Percentiles rank a stretch among this genome's conserved stretches.
These are phyloP conservation scores for Pythium diclinum DNA, from an alignment of 352 stramenopile genomes.

Conservation along the genomic window DNA sequence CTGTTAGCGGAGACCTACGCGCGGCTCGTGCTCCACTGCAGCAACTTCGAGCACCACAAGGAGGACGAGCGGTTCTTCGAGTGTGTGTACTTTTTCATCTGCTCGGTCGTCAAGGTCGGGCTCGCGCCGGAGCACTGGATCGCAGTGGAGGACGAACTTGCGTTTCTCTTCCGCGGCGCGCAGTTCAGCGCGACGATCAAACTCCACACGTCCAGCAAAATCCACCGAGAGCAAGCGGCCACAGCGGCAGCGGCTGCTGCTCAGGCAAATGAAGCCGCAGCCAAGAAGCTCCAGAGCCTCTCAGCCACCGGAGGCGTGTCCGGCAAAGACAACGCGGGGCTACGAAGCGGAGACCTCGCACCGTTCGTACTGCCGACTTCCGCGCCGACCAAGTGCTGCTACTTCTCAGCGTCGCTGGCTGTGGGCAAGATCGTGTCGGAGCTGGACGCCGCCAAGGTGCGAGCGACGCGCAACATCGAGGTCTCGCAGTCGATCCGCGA, in stretches of 20 bases:
- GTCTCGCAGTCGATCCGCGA: slow-evolving; percentile 67
- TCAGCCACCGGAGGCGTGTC: slow-evolving; percentile 15
- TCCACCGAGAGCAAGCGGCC: slow-evolving; percentile 11
- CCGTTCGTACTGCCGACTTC: slow-evolving; percentile 48
- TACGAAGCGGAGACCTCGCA: slow-evolving; percentile 18
- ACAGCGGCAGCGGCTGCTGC: background rate
- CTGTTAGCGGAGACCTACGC: slow-evolving; percentile 57
- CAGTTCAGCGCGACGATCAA: slow-evolving; percentile 70
- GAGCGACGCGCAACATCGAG: slow-evolving; percentile 57
- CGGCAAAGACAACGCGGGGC: slow-evolving; percentile 4
- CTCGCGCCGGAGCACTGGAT: slow-evolving; percentile 52
- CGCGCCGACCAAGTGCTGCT: slow-evolving; percentile 35
- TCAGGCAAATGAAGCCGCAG: slow-evolving; percentile 2
- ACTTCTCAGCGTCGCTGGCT: slow-evolving; percentile 60
- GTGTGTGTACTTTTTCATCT: slow-evolving; percentile 78
- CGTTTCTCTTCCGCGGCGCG: slow-evolving; percentile 69
- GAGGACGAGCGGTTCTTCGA: slow-evolving; percentile 83
- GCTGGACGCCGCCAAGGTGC: slow-evolving; percentile 58
- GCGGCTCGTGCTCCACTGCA: slow-evolving; percentile 73
- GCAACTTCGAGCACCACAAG: slow-evolving; percentile 82
- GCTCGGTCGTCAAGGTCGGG: slow-evolving; percentile 65
- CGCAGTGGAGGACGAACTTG: slow-evolving; percentile 62
- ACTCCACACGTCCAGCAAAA: slow-evolving; percentile 28
- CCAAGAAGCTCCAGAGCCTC: slow-evolving; percentile 50
- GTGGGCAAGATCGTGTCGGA: slow-evolving; percentile 66